Evolutionary conservation across 129 eudicot genomes (phyloP), one percentile per base, ranked within the genome.

Genomic region (carrot (Daucus carota)): DNA sequence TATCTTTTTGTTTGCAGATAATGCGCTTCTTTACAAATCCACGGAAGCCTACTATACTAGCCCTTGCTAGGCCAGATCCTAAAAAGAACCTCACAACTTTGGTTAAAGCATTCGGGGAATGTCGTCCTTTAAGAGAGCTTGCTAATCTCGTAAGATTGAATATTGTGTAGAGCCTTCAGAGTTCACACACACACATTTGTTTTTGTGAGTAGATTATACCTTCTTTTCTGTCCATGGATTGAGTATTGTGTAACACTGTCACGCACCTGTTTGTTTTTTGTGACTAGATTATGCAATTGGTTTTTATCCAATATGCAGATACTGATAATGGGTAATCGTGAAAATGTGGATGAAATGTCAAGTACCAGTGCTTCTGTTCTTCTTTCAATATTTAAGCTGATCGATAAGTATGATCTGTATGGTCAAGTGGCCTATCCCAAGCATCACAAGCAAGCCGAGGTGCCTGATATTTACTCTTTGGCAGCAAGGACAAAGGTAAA

Each of bases 391-490:
- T 88, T 93, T 65, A 93, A 93, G 84, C 75, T 93, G 85, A 86
- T 93, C 41, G 98, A 93, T 73, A 93, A 89, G 76, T 87, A 93
- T 79, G 98, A 93, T 87, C 93, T 93, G 48, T 93, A 93, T 73
- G 98, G 98, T 77, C 98, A 90, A 90, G 98, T 93, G 73, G 98
- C 98, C 42, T 93, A 90, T 76, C 98, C 98, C 28, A 93, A 93
- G 77, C 98, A 93, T 80, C 98, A 93, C 85, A 93, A 86, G 81
- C 98, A 93, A 81, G 79, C 74, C 73, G 97, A 89, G 69, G 98
- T 93, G 72, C 98, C 96, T 77, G 97, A 93, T n/a, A 93, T 93
- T 40, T 93, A 93, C 45, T 83, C 96, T 41, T 84, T 93, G 77
- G 98, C 98, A 66, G 98, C 98, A 72, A 93, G 88, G 85, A 93